Base-by-base conservation (phyloP, 2,329 filamentous ascomycete species). In the Sporothrix pseudoabietina region DNA sequence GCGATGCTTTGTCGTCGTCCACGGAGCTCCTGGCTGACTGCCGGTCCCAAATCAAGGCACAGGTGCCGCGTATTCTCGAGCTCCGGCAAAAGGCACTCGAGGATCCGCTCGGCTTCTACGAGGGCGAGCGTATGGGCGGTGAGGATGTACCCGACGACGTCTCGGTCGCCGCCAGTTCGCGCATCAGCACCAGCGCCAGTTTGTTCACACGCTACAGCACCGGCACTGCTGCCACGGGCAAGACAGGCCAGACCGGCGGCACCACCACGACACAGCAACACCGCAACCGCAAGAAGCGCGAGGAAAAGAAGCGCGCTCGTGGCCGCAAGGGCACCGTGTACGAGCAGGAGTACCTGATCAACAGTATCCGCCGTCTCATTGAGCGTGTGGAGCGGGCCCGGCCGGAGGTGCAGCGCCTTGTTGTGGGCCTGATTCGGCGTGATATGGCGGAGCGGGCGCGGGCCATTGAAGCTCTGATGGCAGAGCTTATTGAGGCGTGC, bases 251-350 rank as follows among this genome's bases (percentile, higher is more conserved):
- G 68, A 75, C 75, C 16, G 74, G 74, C 55, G 74, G 72, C 22
- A 74, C 55, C 7, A 47, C 69, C 22, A 61, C 75, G 1, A 72
- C 69, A n/a, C 61, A 72, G 71, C 74, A 75, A 55, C 92, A 89
- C 79, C 97, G 96, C 85, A 98, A 97, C 79, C 90, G 94, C 71
- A 87, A 90, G 22, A 87, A 91, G 32, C 87, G 94, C 26, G 96
- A 99, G 82, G 96, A 99, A 85, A 90, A 97, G 81, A 99, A 99
- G 87, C 90, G 95, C 19, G 96, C 96, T 0, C 86, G 94, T 8
- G 96, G 96, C 32, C 95, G 97, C 81, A 98, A 98, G 85, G 96
- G 96, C 12, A 97, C 93, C 19, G 93, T 99, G 5, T 99, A 99
- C 81, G 96, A 99, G 81, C 95, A 98, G 80, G 96, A 98, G 82